These are phyloP conservation scores for Penicillium coffeae DNA, from an alignment of 495 filamentous ascomycete genomes.

Conservation along the genomic window DNA sequence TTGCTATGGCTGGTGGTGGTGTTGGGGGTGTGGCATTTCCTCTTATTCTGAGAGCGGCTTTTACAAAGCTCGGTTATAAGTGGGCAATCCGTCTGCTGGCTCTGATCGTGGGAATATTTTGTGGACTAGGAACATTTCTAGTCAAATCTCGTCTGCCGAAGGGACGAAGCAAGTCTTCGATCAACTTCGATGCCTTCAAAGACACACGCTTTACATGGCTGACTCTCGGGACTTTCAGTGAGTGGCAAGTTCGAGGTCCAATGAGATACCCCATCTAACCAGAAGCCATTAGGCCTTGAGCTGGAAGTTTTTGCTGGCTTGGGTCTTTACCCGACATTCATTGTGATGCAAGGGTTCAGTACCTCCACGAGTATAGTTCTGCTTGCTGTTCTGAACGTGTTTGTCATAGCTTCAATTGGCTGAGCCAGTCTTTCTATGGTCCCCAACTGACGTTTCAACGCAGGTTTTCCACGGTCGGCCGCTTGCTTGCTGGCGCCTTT, in stretches of 20 bases:
- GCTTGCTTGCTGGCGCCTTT: constrained; percentile 64
- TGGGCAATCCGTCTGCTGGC: constrained; percentile 61
- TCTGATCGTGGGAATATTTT: constrained; percentile 53
- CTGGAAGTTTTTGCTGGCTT: constrained; percentile 49
- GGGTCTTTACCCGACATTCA: constrained; percentile 50
- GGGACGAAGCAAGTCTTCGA: constrained; percentile 34
- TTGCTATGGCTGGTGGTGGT: constrained; percentile 35
- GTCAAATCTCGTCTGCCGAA: constrained; percentile 32
- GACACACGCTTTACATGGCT: constrained; percentile 45
- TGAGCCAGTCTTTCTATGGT: neutral
- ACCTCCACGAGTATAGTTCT: constrained; percentile 30
- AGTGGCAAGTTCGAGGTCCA: neutral
- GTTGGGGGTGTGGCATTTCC: constrained; percentile 62
- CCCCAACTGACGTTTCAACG: neutral
- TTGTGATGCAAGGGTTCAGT: constrained; percentile 37
- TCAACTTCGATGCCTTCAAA: constrained; percentile 54
- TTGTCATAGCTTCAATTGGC: constrained; percentile 1
- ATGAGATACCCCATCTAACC: too few species aligned
- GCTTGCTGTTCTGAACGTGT: constrained; percentile 34
- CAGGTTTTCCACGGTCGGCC: constrained; percentile 49
- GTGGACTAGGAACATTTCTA: constrained; percentile 39
- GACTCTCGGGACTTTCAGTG: constrained; percentile 35
- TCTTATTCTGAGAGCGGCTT: constrained; percentile 48
- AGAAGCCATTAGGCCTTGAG: constrained; percentile 38
- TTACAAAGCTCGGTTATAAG: constrained; percentile 52